Percentiles rank a stretch among this genome's conserved stretches.
These are phyloP conservation scores for Talaromyces atroroseus DNA, from an alignment of 2,329 filamentous ascomycete species.

Conservation along the genomic window DNA sequence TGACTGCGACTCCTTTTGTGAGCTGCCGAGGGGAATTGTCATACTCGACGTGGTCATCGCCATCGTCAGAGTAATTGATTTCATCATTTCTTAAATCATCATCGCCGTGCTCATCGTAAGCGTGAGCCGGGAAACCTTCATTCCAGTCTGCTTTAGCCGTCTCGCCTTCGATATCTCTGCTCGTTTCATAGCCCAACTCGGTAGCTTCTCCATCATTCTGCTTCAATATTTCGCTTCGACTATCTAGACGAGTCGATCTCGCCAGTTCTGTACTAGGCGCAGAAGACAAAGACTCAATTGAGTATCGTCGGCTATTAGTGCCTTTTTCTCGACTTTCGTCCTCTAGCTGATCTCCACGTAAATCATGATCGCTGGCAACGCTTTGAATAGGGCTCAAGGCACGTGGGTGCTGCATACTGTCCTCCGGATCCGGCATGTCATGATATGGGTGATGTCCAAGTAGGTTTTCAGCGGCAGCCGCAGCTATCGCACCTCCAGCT, in stretches of 20 bases:
- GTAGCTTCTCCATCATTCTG: slow-evolving; percentile 32
- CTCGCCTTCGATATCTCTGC: slow-evolving; percentile 21
- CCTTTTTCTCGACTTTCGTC: slow-evolving; percentile 56
- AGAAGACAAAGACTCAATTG: slow-evolving; percentile 55
- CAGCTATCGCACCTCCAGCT: slow-evolving; percentile 35
- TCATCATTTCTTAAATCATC: slow-evolving; percentile 23
- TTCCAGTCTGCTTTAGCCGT: slow-evolving; percentile 19
- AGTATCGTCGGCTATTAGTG: slow-evolving; percentile 43
- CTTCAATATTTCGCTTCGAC: slow-evolving; percentile 45
- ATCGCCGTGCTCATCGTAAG: neutral
- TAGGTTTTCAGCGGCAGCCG: slow-evolving; percentile 34
- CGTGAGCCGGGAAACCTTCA: slow-evolving; percentile 43
- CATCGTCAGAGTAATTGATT: slow-evolving; percentile 53
- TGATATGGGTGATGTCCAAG: slow-evolving; percentile 42
- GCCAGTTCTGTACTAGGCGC: slow-evolving; percentile 55
- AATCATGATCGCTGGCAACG: slow-evolving; percentile 77
- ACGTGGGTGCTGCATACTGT: slow-evolving; percentile 54
- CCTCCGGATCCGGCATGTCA: slow-evolving; percentile 43
- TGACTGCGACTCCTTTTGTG: slow-evolving; percentile 62
- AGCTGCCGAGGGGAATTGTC: slow-evolving; percentile 59
- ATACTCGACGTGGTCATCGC: slow-evolving; percentile 21
- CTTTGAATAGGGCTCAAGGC: slow-evolving; percentile 86
- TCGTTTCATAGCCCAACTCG: slow-evolving; percentile 35
- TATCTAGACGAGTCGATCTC: slow-evolving; percentile 50
- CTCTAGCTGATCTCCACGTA: slow-evolving; percentile 57